Conservation (phyloP, 2,329 filamentous ascomycete genomes). For the Pseudogymnoascus sp. region DNA sequence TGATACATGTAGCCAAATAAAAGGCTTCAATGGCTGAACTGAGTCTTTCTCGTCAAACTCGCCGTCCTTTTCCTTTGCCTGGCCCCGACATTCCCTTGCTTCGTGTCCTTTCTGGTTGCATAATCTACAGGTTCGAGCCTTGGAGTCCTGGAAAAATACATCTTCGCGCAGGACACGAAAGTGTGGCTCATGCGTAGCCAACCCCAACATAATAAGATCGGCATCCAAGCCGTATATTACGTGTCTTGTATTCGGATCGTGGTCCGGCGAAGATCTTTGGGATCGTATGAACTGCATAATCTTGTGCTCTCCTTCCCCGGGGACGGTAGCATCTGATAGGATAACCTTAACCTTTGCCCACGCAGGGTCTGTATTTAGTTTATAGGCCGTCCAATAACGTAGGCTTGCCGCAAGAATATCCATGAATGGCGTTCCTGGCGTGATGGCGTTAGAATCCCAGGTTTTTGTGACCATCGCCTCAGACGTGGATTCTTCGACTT, state of each 20-base stretch:
- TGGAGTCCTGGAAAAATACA: conserved; percentile 86
- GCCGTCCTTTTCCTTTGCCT: conserved; percentile 66
- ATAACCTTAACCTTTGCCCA: conserved; percentile 97
- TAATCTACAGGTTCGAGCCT: conserved; percentile 70
- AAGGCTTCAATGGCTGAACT: conserved; percentile 67
- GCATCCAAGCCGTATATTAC: conserved; percentile 98
- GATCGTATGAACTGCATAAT: conserved; percentile 98
- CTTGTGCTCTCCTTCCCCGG: conserved; percentile 97
- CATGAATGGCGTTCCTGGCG: conserved; percentile 97
- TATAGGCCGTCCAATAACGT: conserved; percentile 95
- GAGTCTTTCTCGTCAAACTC: conserved; percentile 77
- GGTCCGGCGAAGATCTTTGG: conserved; percentile 79
- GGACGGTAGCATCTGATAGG: conserved; percentile 95
- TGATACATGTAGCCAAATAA: conserved; percentile 95
- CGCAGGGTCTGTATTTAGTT: conserved; percentile 89
- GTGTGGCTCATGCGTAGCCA: conserved; percentile 94
- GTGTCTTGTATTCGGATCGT: conserved; percentile 93
- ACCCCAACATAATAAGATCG: conserved; percentile 95
- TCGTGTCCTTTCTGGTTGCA: conserved; percentile 92
- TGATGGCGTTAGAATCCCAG: conserved; percentile 83
- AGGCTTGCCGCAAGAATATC: conserved; percentile 83
- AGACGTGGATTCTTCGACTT: conserved; percentile 50
- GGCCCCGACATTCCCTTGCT: conserved; percentile 73
- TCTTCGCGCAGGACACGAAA: conserved; percentile 95
- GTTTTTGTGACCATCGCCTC: conserved; percentile 70